Evolutionary conservation across 2,329 filamentous ascomycete species (phyloP), one percentile per base, ranked within the genome.

Genomic region (Celoporthe dispersa): DNA sequence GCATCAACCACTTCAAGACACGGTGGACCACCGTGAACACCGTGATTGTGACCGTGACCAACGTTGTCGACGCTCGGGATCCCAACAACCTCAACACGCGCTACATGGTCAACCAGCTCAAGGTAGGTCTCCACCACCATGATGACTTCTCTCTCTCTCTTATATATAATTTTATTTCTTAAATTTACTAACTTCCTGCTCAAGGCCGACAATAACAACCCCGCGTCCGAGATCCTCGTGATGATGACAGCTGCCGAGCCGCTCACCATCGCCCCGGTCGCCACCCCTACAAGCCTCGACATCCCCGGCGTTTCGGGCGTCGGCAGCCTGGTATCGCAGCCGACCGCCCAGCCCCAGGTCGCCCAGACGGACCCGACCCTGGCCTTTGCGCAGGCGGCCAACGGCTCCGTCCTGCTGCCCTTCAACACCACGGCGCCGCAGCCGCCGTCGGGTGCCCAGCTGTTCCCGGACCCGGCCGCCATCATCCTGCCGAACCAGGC

Each of bases 71-170:
- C 68, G 74, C 76, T 28, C 78, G 80, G n/a, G 76, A 75, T 57
- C 68, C 73, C 51, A 71, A 62, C 1, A 70, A 73, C 25, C 68
- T 73, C 71, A 79, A 78, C 73, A 80, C 77, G 37, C 75, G 80
- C 37, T 82, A 81, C 73, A 75, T 81, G 70, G 75, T 82, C 71
- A 81, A 81, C 75, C 78, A 81, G 75, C 77, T 79, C 4, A 74
- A 57, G 64, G 64, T 57, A 44, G 39, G 33, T 14, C 37, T 35
- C 41, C 14, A 11, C 39, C 11, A 2, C 16, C 8, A 35, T 35
- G 35, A n/a, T n/a, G 35, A 35, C 4, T 28, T n/a, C 2, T 6
- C 14, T 5, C 4, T 31, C 31, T 25, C 28, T n/a, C 33, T 14
- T 8, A 12, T 2, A n/a, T n/a, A n/a, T n/a, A n/a, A n/a, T 7